These are phyloP conservation scores for Calonectria leucothoes DNA, from an alignment of 2,329 filamentous ascomycete species.

Conservation along the genomic window DNA sequence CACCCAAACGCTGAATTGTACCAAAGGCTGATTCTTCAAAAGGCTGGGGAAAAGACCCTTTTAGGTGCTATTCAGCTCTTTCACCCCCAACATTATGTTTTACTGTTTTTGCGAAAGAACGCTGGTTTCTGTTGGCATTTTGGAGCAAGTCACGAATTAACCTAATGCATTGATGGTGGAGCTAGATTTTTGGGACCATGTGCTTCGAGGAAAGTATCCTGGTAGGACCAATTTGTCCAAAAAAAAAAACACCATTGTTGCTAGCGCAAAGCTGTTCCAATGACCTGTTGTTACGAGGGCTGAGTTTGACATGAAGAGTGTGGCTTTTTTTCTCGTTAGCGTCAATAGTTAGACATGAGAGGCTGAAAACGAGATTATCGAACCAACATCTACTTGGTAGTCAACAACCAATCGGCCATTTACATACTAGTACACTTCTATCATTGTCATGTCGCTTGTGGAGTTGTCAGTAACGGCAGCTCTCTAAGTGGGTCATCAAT, in stretches of 20 bases:
- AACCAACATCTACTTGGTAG: background rate
- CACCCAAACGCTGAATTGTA: background rate
- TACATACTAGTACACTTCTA: background rate
- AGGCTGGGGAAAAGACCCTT: constrained; percentile 47
- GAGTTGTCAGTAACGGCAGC: constrained; percentile 9
- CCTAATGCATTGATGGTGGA: background rate
- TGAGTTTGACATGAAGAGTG: background rate
- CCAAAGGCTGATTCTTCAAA: background rate
- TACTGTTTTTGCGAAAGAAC: background rate
- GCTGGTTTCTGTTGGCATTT: background rate
- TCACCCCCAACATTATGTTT: background rate
- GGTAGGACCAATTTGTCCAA: background rate
- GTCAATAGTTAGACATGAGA: background rate
- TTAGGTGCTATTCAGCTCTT: constrained; percentile 1
- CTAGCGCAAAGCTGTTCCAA: background rate
- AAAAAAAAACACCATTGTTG: background rate
- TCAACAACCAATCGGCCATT: background rate
- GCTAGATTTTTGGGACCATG: background rate
- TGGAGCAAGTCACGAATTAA: background rate
- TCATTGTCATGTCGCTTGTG: background rate
- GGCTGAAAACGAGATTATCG: background rate
- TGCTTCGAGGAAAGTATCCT: background rate
- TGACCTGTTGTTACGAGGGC: too few species aligned
- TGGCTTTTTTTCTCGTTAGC: background rate
- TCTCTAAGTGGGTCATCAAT: too few species aligned